A percentile compares a stretch with the other conserved stretches of the same genome.
Evolutionary conservation across 768 basidiomycete species (phyloP).

Genomic region (Gloeostereum incarnatum): DNA sequence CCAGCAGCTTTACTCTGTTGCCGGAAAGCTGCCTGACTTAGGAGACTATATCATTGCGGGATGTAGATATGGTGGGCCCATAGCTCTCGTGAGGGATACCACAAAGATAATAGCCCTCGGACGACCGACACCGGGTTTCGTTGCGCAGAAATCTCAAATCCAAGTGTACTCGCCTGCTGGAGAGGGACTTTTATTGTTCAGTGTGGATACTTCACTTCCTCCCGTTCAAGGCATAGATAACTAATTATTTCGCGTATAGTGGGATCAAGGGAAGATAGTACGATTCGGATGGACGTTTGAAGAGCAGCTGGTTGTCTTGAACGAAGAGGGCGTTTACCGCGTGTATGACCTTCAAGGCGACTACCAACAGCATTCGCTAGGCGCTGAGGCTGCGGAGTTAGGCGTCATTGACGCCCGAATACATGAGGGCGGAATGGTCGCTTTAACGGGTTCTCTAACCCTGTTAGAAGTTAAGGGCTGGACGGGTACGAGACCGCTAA

Average conservation of each 20-base stretch:
- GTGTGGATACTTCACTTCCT: conserved; percentile 43
- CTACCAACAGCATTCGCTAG: conserved; percentile 80
- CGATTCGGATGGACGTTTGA: conserved; percentile 80
- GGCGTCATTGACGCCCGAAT: conserved; percentile 83
- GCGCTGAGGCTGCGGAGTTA: conserved; percentile 70
- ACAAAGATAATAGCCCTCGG: conserved; percentile 71
- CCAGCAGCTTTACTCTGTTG: conserved; percentile 75
- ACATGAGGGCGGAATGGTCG: conserved; percentile 83
- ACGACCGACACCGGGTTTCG: conserved; percentile 40
- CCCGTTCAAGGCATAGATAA: background rate
- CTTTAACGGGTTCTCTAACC: conserved; percentile 64
- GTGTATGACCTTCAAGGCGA: conserved; percentile 83
- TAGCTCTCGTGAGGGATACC: conserved; percentile 84
- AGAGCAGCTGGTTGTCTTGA: conserved; percentile 75
- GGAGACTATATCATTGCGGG: conserved; percentile 74
- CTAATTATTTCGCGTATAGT: conserved; percentile 36
- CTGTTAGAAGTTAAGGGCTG: conserved; percentile 86
- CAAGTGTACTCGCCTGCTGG: conserved; percentile 85
- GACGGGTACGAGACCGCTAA: conserved; percentile 68
- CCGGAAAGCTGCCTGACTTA: conserved; percentile 71
- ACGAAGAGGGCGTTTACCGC: conserved; percentile 89
- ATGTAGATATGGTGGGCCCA: conserved; percentile 81
- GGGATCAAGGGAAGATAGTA: conserved; percentile 83
- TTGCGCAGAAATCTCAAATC: conserved; percentile 81
- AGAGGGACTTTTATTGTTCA: conserved; percentile 55